Base-by-base conservation (phyloP, 768 basidiomycete species). In the Phallus indusiatus region DNA sequence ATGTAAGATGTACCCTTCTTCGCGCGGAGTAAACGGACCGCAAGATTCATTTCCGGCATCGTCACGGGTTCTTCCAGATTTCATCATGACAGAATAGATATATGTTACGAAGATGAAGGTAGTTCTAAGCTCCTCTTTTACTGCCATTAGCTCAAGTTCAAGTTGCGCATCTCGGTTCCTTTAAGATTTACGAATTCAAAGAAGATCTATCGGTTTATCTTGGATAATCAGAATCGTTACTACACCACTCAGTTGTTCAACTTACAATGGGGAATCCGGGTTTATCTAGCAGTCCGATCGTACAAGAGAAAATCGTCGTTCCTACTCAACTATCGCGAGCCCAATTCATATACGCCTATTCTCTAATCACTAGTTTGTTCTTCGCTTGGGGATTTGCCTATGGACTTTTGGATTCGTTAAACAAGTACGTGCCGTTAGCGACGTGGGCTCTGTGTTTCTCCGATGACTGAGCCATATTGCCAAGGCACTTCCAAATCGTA, bases 381-480 rank as follows among this genome's bases (percentile, higher is more conserved):
- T 88, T 88, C 71, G 84, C 85, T 28, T 85, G 83, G 83, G 84
- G 84, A 0, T 85, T 85, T 68, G 80, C 84, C 6, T 84, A 85
- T 60, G 84, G 84, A 36, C 80, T 57, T 8, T 36, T 57, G 64
- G 70, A 62, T 68, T 71, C 67, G 63, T 50, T 47, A 22, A 54
- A 21, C 14, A 52, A 28, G 37, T 52, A 52, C 16, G 53, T 52
- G 14, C 33, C 21, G 34, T 24, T 18, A 28, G 22, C 33, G 16
- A 20, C 21, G 60, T 56, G 48, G 12, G 12, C 8, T 33, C 47
- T 56, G 16, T 1, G 1, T 28, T 35, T 10, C 12, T 18, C n/a
- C 20, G 1, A 28, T 7, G 28, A 28, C 28, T 28, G 28, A 28
- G 28, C 49, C 5, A 48, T 50, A 12, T 17, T 33, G 18, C 35